Evolutionary conservation across 495 filamentous ascomycete genomes (phyloP).

Genomic region (Penicillium alfredii): DNA sequence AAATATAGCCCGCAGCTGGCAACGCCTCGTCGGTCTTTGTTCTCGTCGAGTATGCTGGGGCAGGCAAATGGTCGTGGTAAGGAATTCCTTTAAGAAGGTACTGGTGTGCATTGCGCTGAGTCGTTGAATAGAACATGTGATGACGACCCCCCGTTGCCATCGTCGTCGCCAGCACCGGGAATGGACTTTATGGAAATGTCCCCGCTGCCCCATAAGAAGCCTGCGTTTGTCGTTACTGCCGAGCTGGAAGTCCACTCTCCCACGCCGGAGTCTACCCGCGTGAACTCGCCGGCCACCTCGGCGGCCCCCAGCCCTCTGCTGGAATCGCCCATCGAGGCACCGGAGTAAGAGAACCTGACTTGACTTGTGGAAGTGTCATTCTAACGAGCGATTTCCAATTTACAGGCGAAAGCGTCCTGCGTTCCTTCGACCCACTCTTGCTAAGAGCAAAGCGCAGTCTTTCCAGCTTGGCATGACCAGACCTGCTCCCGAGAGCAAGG

Average conservation of each 20-base stretch:
- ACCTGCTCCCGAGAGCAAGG: slow-evolving; percentile 50
- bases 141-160: slow-evolving; percentile 75
- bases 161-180: slow-evolving; percentile 72
- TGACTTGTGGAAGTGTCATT: too few relatives aligned
- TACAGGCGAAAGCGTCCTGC: slow-evolving; percentile 35
- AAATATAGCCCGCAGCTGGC: slow-evolving; percentile 75
- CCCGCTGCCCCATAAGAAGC: slow-evolving; percentile 87
- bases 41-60: slow-evolving; percentile 71
- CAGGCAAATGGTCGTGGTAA: slow-evolving; percentile 66
- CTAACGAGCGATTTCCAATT: too few relatives aligned
- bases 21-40: slow-evolving; percentile 88
- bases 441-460: slow-evolving; percentile 39
- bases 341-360: slow-evolving; percentile 35
- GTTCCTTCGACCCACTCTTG: slow-evolving; percentile 38
- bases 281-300: slow-evolving; percentile 44
- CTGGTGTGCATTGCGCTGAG: slow-evolving; percentile 9
- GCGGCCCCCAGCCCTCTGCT: slow-evolving; percentile 39
- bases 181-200: slow-evolving; percentile 90
- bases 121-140: slow-evolving; percentile 47
- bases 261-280: slow-evolving; percentile 47
- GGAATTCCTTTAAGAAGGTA: slow-evolving; percentile 20
- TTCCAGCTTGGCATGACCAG: slow-evolving; percentile 34
- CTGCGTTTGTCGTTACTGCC: slow-evolving; percentile 50
- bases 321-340: slow-evolving; percentile 49
- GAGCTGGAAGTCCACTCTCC: slow-evolving; percentile 64